These are phyloP conservation scores for Aureobasidium sp. DNA, from an alignment of 2,329 filamentous ascomycete genomes.

Conservation along the genomic window DNA sequence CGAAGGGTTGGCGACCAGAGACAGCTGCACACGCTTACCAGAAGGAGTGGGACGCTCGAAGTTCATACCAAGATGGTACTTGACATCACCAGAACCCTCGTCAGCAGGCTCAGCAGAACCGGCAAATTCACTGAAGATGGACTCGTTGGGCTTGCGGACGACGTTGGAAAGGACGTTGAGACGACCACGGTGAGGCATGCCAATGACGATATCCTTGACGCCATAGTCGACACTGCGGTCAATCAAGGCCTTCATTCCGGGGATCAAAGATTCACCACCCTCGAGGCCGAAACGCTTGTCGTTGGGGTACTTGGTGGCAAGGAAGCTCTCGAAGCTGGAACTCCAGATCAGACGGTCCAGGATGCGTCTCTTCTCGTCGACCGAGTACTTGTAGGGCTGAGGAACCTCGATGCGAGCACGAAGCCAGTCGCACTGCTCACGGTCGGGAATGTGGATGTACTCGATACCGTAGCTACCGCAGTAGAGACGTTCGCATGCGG, in stretches of 20 bases:
- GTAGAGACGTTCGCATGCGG: conserved; percentile 89
- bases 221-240: conserved; percentile 97
- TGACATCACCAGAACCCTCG: conserved; percentile 96
- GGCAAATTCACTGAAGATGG: conserved; percentile 97
- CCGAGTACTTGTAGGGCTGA: conserved; percentile 90
- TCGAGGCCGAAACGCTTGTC: conserved; percentile 99
- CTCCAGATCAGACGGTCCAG: conserved; percentile 97
- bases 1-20: conserved; percentile 94
- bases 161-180: conserved; percentile 98
- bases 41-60: conserved; percentile 97
- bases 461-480: conserved; percentile 96
- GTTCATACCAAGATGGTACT: conserved; percentile 99
- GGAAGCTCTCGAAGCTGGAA: conserved; percentile 92
- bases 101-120: conserved; percentile 81
- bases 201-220: conserved; percentile 98
- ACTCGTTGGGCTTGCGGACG: conserved; percentile 97
- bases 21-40: conserved; percentile 98
- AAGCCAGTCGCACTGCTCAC: conserved; percentile 97
- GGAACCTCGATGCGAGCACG: conserved; percentile 91
- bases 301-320: conserved; percentile 96
- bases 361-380: conserved; percentile 96
- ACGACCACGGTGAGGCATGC: conserved; percentile 98
- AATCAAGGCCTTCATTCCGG: conserved; percentile 98
- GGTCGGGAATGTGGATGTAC: conserved; percentile 97
- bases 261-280: conserved; percentile 92